Conservation (phyloP, 1,284 basidiomycete genomes). For the Malassezia nana region DNA sequence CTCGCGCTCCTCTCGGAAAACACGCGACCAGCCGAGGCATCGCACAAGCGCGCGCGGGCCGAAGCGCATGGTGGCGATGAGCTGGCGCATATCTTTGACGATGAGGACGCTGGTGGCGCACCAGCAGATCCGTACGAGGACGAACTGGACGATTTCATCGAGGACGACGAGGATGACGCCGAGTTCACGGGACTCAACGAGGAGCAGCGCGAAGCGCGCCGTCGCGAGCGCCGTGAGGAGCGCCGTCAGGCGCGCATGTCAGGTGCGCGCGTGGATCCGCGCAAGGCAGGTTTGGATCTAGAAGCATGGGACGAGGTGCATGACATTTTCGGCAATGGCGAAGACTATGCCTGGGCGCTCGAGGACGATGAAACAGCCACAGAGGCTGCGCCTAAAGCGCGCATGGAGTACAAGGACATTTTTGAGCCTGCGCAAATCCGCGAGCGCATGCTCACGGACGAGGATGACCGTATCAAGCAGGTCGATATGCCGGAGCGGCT, state of each 20-base stretch:
- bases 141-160: slow-evolving; percentile 57
- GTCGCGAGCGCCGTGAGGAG: slow-evolving; percentile 58
- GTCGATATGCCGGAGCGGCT: slow-evolving; percentile 91
- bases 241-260: slow-evolving; percentile 34
- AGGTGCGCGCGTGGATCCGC: slow-evolving; percentile 58
- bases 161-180: slow-evolving; percentile 60
- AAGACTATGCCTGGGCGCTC: slow-evolving; percentile 91
- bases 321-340: slow-evolving; percentile 92
- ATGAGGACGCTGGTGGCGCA: slow-evolving; percentile 56
- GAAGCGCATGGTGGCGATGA: slow-evolving; percentile 54
- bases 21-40: slow-evolving; percentile 57
- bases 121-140: slow-evolving; percentile 40
- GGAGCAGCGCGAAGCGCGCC: slow-evolving; percentile 61
- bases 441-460: slow-evolving; percentile 79
- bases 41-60: slow-evolving; percentile 21
- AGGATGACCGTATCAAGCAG: slow-evolving; percentile 77
- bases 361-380: slow-evolving; percentile 51
- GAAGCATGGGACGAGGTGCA: slow-evolving; percentile 95
- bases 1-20: slow-evolving; percentile 89
- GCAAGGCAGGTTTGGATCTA: slow-evolving; percentile 30
- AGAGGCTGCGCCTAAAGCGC: slow-evolving; percentile 50
- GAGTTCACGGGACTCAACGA: slow-evolving; percentile 39
- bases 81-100: slow-evolving; percentile 65
- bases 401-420: slow-evolving; percentile 71
- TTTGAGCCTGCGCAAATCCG: slow-evolving; percentile 97